Evolutionary conservation across 108 stramenopile species (phyloP).

Genomic region (Stephanodiscus triporus): DNA sequence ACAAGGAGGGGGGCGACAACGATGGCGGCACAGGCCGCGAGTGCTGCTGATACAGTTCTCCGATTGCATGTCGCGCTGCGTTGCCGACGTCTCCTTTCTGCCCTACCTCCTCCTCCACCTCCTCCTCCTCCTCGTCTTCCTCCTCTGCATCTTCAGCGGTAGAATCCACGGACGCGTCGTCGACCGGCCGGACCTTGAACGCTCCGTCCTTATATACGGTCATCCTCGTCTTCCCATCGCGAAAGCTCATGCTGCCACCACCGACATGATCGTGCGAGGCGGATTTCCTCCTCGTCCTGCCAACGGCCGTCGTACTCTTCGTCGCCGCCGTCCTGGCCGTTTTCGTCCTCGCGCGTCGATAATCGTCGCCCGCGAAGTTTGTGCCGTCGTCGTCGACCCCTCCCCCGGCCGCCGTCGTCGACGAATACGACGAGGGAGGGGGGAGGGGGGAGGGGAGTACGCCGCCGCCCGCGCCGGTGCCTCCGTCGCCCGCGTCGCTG

Average conservation of each 20-base stretch:
- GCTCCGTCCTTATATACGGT: slow-evolving; percentile 2
- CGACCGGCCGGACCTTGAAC: background rate
- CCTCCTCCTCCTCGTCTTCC: slow-evolving; percentile 16
- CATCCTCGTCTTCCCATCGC: slow-evolving; percentile 10
- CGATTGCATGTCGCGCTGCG: background rate
- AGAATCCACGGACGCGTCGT: background rate
- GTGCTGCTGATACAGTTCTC: background rate
- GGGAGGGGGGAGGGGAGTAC: background rate
- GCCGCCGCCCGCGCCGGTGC: background rate
- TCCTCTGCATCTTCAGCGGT: slow-evolving; percentile 3
- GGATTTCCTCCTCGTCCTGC: background rate
- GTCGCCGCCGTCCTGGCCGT: background rate
- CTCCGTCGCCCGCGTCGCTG: background rate
- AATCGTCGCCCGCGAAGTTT: too few species aligned
- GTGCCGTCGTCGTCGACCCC: background rate
- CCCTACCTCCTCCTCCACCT: background rate
- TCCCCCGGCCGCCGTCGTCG: background rate
- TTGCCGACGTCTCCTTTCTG: background rate
- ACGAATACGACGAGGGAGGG: background rate
- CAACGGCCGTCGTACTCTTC: background rate
- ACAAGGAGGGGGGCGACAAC: background rate
- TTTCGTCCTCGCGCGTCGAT: too few species aligned
- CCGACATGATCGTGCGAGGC: slow-evolving; percentile 3
- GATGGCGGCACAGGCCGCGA: background rate
- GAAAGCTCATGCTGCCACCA: slow-evolving; percentile 3